Conservation (phyloP, 2,329 filamentous ascomycete genomes). For the Cryphonectria parasitica region DNA sequence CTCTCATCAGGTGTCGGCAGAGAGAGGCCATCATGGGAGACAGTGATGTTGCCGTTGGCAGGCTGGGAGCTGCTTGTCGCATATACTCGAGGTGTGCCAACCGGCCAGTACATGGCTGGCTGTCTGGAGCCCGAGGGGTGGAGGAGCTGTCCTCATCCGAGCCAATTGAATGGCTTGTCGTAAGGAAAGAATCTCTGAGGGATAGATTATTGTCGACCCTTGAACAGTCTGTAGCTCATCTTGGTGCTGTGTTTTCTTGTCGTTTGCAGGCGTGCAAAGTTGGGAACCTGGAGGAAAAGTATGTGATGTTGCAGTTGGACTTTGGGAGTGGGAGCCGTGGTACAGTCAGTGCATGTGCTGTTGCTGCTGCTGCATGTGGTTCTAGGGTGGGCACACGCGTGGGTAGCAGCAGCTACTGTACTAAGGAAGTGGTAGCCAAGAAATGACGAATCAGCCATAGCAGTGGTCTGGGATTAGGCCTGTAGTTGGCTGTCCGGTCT, state of each 20-base stretch:
- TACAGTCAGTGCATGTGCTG: slow-evolving; percentile 6
- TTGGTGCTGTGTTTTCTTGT: slow-evolving; percentile 2
- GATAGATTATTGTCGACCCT: slow-evolving; percentile 1
- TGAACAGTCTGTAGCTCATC: slow-evolving; percentile 26
- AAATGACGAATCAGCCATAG: slow-evolving; percentile 4
- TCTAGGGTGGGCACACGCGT: not conserved
- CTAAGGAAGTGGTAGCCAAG: not conserved
- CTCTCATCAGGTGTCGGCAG: slow-evolving; percentile 37
- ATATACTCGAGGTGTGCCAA: slow-evolving; percentile 82
- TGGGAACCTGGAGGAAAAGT: not conserved
- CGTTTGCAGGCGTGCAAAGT: slow-evolving; percentile 12
- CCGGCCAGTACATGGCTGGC: slow-evolving; percentile 84
- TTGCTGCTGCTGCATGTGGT: not conserved
- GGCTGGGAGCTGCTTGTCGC: slow-evolving; percentile 71
- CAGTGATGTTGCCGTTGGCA: slow-evolving; percentile 52
- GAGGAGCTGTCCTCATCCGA: slow-evolving; percentile 41
- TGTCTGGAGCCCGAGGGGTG: slow-evolving; percentile 35
- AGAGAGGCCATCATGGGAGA: slow-evolving; percentile 64
- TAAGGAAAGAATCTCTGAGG: slow-evolving; percentile 5
- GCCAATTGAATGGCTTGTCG: slow-evolving; percentile 23
- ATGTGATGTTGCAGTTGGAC: not conserved
- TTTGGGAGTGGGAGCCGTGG: not conserved
- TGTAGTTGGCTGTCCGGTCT: not conserved
- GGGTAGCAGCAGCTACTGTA: not conserved
- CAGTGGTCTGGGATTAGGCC: slow-evolving; percentile 15